Conservation (phyloP, 2,329 filamentous ascomycete genomes). For the Diaporthe eres region DNA sequence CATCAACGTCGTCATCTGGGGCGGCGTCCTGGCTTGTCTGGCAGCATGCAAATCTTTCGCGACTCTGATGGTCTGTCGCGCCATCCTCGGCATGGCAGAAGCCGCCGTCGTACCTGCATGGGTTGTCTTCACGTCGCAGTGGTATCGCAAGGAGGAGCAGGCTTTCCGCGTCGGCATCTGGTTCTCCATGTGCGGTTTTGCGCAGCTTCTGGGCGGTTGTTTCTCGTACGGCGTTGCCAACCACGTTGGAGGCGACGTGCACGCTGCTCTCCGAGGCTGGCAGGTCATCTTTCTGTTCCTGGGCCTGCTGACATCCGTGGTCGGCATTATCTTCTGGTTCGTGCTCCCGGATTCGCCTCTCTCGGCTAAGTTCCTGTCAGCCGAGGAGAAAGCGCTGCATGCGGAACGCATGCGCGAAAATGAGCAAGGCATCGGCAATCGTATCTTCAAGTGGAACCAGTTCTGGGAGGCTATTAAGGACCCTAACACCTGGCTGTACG, state of each 20-base stretch:
- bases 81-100: slow-evolving; percentile 48
- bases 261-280: slow-evolving; percentile 48
- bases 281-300: slow-evolving; percentile 55
- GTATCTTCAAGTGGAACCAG: slow-evolving; percentile 52
- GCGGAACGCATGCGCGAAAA: slow-evolving; percentile 53
- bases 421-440: slow-evolving; percentile 52
- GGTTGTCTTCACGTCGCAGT: slow-evolving; percentile 50
- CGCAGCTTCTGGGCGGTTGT: slow-evolving; percentile 51
- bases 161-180: slow-evolving; percentile 46
- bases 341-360: slow-evolving; percentile 54
- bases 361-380: slow-evolving; percentile 50
- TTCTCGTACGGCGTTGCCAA: slow-evolving; percentile 51
- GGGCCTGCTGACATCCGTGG: slow-evolving; percentile 47
- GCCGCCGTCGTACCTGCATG: slow-evolving; percentile 48
- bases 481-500: slow-evolving; percentile 53
- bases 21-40: slow-evolving; percentile 40
- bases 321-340: slow-evolving; percentile 53
- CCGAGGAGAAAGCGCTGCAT: slow-evolving; percentile 50
- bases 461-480: slow-evolving; percentile 52
- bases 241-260: slow-evolving; percentile 46
- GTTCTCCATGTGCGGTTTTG: slow-evolving; percentile 43
- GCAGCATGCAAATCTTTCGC: slow-evolving; percentile 26
- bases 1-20: slow-evolving; percentile 54
- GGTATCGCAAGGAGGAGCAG: slow-evolving; percentile 48
- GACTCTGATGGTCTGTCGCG: slow-evolving; percentile 45